These are phyloP conservation scores for Linanthus parryae DNA, from an alignment of 148 eudicot species.

Conservation along the genomic window DNA sequence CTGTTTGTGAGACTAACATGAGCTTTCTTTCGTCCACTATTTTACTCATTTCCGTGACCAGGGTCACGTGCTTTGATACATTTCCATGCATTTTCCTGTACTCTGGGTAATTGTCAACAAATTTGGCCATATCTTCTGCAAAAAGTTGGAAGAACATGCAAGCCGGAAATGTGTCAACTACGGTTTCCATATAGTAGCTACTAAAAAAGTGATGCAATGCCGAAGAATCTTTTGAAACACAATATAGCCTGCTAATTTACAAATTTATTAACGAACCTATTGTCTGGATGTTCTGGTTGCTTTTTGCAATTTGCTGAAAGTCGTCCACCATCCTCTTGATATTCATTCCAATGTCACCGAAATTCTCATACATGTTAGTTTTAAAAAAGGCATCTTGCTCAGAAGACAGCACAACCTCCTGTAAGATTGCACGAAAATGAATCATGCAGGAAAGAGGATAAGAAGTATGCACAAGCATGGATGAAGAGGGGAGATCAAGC, in stretches of 20 bases:
- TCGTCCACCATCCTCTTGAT: constrained; percentile 96
- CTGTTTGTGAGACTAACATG: constrained; percentile 93
- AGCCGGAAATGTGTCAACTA: neutral
- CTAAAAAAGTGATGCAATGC: neutral
- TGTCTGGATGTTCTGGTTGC: constrained; percentile 95
- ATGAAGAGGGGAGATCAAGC: neutral
- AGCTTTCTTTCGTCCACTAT: constrained; percentile 96
- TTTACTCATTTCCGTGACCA: constrained; percentile 98
- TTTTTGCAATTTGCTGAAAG: constrained; percentile 90
- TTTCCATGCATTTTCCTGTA: constrained; percentile 95
- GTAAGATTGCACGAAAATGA: neutral
- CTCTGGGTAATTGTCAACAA: constrained; percentile 98
- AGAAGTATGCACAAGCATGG: neutral
- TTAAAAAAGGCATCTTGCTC: constrained; percentile 96
- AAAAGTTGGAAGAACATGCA: constrained; percentile 10
- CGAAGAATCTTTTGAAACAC: neutral
- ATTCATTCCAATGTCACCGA: constrained; percentile 98
- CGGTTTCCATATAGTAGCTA: neutral
- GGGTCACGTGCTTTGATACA: constrained; percentile 93
- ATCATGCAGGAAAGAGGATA: neutral
- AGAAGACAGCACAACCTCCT: constrained; percentile 94
- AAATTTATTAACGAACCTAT: constrained; percentile 49
- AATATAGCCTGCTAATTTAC: neutral
- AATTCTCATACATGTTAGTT: constrained; percentile 91
- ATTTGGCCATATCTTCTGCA: constrained; percentile 99